These are phyloP conservation scores for Cryptosporidium ryanae DNA, from an alignment of 169 alveolate genomes.

Conservation along the genomic window DNA sequence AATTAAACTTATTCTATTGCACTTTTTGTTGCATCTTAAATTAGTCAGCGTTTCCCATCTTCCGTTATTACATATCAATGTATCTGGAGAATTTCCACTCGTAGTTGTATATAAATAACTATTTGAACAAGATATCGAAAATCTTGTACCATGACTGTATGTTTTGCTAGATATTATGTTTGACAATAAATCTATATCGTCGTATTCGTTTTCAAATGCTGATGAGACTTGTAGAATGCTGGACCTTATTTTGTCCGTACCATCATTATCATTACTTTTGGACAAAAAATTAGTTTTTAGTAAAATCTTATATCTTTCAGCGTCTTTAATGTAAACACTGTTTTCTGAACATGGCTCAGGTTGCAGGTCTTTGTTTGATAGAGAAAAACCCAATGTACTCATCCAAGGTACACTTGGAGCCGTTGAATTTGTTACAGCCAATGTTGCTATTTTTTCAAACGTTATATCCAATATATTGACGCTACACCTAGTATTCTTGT, in stretches of 20 bases:
- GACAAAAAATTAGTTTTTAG: too few relatives aligned
- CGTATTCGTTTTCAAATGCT: too few relatives aligned
- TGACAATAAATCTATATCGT: neutral
- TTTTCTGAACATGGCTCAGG: slow-evolving; percentile 63
- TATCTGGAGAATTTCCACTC: slow-evolving; percentile 59
- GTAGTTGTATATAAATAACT: slow-evolving; percentile 19
- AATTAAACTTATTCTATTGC: neutral
- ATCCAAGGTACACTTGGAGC: slow-evolving; percentile 70
- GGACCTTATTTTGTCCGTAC: too few relatives aligned
- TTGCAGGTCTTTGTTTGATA: slow-evolving; percentile 30
- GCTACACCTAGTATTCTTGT: neutral
- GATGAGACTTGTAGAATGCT: neutral
- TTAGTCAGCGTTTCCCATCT: slow-evolving; percentile 68
- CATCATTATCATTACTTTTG: too few relatives aligned
- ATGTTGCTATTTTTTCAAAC: slow-evolving; percentile 9
- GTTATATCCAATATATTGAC: slow-evolving; percentile 21
- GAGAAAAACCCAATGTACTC: slow-evolving; percentile 49
- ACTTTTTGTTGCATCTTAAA: slow-evolving; percentile 23
- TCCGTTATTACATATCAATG: slow-evolving; percentile 51
- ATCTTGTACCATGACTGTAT: slow-evolving; percentile 32
- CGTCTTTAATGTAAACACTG: slow-evolving; percentile 29
- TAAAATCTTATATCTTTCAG: slow-evolving; percentile 26
- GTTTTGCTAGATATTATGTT: neutral
- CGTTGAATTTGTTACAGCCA: slow-evolving; percentile 51
- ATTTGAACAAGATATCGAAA: slow-evolving; percentile 47